phyloP scores from a whole-genome alignment of 2,329 filamentous ascomycete genomes.

The Phyllosticta citribraziliensis region DNA sequence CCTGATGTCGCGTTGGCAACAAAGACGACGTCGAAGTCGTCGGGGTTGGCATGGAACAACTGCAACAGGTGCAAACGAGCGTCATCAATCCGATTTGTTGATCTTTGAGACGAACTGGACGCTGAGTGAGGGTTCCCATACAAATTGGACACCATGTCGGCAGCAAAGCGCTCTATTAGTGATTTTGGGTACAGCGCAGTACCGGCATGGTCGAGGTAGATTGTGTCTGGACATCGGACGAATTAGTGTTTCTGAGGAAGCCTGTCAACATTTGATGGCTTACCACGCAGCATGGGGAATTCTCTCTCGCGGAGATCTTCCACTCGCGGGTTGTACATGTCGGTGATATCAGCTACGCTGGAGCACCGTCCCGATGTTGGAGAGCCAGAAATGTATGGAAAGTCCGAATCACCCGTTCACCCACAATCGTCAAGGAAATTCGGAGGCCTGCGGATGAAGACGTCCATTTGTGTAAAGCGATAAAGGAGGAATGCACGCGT shows the following conservation, averaged over 20 bases:
- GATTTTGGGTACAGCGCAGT: constrained; percentile 76
- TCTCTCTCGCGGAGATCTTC: constrained; percentile 50
- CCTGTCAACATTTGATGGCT: background rate
- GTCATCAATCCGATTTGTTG: constrained; percentile 66
- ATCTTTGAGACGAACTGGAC: constrained; percentile 68
- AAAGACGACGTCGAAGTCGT: constrained; percentile 79
- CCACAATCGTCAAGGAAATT: constrained; percentile 1
- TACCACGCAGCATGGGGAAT: constrained; percentile 63
- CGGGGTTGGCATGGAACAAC: constrained; percentile 74
- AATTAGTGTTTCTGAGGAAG: constrained; percentile 10
- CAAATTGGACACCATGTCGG: constrained; percentile 67
- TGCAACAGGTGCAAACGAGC: constrained; percentile 58
- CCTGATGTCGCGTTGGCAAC: constrained; percentile 87
- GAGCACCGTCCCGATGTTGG: background rate
- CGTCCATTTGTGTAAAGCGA: constrained; percentile 1
- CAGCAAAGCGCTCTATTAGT: constrained; percentile 66
- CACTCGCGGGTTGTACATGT: constrained; percentile 48
- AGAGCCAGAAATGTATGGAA: background rate
- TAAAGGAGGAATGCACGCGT: background rate
- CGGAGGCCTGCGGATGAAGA: background rate
- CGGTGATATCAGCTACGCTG: constrained; percentile 15
- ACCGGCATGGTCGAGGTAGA: constrained; percentile 93
- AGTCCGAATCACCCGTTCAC: background rate
- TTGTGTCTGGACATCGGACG: constrained; percentile 43
- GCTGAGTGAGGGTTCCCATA: constrained; percentile 90